Percentiles rank a stretch among this genome's conserved stretches.
These are phyloP conservation scores for Zalaria obscura DNA, from an alignment of 2,329 filamentous ascomycete genomes.

Conservation along the genomic window DNA sequence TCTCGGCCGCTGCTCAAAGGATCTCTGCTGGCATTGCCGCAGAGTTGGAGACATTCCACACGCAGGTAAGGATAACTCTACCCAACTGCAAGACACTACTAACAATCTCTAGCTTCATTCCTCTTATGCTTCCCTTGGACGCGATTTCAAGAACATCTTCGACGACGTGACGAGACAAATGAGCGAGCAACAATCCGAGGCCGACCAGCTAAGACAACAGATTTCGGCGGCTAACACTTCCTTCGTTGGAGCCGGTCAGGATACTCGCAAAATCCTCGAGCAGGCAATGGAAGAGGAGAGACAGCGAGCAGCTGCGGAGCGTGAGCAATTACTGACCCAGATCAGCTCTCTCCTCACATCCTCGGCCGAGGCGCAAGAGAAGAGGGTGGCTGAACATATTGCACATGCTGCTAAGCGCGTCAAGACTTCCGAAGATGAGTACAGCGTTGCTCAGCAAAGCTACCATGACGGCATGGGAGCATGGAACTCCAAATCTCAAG, in stretches of 20 bases:
- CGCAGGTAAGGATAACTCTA: conserved; percentile 8
- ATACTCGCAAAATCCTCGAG: conserved; percentile 52
- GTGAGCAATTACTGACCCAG: conserved; percentile 58
- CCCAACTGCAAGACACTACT: too few species aligned
- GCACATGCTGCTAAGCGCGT: conserved; percentile 43
- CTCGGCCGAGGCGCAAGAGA: conserved; percentile 60
- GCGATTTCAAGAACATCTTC: conserved; percentile 76
- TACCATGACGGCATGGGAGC: conserved; percentile 60
- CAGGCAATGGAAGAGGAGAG: conserved; percentile 64
- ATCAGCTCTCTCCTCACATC: conserved; percentile 64
- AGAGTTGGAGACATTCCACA: conserved; percentile 75
- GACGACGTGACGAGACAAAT: conserved; percentile 67
- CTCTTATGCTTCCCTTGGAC: conserved; percentile 71
- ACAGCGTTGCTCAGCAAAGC: conserved; percentile 38
- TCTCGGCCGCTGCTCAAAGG: conserved; percentile 71
- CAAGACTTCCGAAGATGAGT: conserved; percentile 37
- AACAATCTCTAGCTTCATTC: conserved; percentile 49
- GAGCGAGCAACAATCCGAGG: conserved; percentile 61
- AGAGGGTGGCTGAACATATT: conserved; percentile 53
- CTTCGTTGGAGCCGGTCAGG: conserved; percentile 53
- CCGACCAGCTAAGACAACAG: conserved; percentile 56
- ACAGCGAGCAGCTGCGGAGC: conserved; percentile 56
- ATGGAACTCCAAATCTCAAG: conserved; percentile 57
- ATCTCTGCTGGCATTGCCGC: conserved; percentile 82
- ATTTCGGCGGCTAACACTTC: conserved; percentile 55